Evolutionary conservation across 2,329 filamentous ascomycete genomes (phyloP).

Genomic region (Xylaria sp.): DNA sequence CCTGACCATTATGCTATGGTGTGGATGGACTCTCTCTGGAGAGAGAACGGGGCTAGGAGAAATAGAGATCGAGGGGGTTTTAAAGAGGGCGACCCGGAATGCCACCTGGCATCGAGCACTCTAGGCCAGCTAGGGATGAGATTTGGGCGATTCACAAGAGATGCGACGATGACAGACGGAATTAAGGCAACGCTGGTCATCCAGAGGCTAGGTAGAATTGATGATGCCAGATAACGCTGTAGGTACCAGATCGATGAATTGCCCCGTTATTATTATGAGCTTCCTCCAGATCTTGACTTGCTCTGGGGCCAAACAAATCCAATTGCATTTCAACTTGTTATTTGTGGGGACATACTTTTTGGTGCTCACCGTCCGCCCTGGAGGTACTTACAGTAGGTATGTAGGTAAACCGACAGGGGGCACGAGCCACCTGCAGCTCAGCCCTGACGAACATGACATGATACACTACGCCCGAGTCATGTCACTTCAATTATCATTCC

Average conservation of each 20-base stretch:
- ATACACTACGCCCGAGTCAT: constrained; percentile 6
- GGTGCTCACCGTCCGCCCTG: neutral
- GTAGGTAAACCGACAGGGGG: neutral
- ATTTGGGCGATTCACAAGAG: constrained; percentile 29
- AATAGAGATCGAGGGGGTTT: constrained; percentile 24
- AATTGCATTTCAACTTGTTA: constrained; percentile 7
- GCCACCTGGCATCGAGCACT: constrained; percentile 49
- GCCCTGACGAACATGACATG: constrained; percentile 10
- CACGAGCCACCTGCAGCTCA: constrained; percentile 24
- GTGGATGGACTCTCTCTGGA: constrained; percentile 23
- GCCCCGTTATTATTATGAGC: constrained; percentile 33
- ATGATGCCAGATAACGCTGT: constrained; percentile 42
- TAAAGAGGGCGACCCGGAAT: constrained; percentile 40
- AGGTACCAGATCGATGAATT: constrained; percentile 20
- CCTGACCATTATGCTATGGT: constrained; percentile 78
- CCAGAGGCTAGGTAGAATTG: constrained; percentile 25
- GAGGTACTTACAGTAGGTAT: neutral
- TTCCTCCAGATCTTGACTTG: constrained; percentile 13
- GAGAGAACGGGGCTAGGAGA: constrained; percentile 45
- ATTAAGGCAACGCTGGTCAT: constrained; percentile 22
- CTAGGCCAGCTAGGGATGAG: constrained; percentile 48
- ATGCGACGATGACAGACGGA: constrained; percentile 23
- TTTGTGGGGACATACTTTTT: constrained; percentile 21
- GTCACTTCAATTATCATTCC: neutral
- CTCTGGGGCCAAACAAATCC: constrained; percentile 3